Conservation (phyloP, 2,329 filamentous ascomycete species). For the Claviceps fusiformis region DNA sequence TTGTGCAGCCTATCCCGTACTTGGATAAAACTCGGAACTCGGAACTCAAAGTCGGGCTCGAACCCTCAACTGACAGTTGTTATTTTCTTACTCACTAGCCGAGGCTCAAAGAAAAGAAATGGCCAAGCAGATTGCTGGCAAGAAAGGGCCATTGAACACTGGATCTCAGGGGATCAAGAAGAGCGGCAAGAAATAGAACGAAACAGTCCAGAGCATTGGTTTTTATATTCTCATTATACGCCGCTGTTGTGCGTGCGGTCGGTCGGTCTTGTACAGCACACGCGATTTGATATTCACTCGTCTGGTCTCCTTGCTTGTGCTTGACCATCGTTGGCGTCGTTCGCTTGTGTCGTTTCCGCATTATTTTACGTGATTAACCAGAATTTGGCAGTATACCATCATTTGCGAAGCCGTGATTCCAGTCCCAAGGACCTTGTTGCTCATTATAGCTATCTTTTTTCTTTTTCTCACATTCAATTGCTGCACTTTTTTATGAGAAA, state of each 20-base stretch:
- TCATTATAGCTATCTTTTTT: too few species aligned
- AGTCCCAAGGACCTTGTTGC: too few species aligned
- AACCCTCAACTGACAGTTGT: background rate
- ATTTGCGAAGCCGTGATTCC: too few species aligned
- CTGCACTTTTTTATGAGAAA: too few species aligned
- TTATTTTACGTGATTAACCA: background rate
- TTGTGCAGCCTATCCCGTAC: background rate
- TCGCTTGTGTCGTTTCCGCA: background rate
- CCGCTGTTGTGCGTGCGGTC: background rate
- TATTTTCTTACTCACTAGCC: background rate
- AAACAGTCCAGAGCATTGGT: background rate
- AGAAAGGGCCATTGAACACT: constrained; percentile 78
- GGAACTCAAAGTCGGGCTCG: background rate
- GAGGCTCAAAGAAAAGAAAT: constrained; percentile 47
- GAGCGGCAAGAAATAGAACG: constrained; percentile 83
- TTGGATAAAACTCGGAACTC: background rate
- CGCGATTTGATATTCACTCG: background rate
- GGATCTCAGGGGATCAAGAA: constrained; percentile 91
- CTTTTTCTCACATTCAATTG: too few species aligned
- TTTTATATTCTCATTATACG: background rate
- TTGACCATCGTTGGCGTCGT: too few species aligned
- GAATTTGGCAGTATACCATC: too few species aligned
- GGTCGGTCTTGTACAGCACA: background rate
- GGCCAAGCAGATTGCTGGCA: constrained; percentile 58
- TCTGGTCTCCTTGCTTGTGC: background rate